Percentiles rank a stretch among this genome's conserved stretches.
These are phyloP conservation scores for Cochliopodium minus DNA, from an alignment of 208 protist species.

Conservation along the genomic window DNA sequence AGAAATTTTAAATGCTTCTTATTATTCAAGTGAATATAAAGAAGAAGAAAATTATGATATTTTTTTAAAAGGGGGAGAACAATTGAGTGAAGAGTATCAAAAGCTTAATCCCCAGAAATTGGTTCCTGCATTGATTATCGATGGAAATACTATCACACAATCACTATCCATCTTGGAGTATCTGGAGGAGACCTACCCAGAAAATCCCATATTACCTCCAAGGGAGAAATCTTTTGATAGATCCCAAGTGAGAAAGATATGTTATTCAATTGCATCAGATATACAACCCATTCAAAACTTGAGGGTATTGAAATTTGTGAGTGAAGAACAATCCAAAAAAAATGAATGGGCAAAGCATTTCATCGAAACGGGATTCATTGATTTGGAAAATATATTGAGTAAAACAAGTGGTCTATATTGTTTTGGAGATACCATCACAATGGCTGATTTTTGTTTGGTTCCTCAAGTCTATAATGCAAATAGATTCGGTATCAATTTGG, in stretches of 20 bases:
- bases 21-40: too few relatives aligned
- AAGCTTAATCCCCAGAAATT: conserved; percentile 15
- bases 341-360: conserved; percentile 28
- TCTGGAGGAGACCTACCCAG: conserved; percentile 36
- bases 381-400: conserved; percentile 10
- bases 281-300: conserved; percentile 64
- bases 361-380: conserved; percentile 35
- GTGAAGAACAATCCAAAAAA: conserved; percentile 4
- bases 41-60: conserved; percentile 6
- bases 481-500: conserved; percentile 43
- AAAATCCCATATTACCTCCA: conserved; percentile 16
- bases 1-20: too few relatives aligned
- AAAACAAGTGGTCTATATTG: conserved; percentile 42
- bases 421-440: conserved; percentile 42
- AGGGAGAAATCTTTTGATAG: conserved; percentile 13
- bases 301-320: conserved; percentile 29
- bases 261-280: conserved; percentile 36
- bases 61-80: conserved; percentile 21
- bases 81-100: conserved; percentile 24
- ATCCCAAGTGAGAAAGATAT: conserved; percentile 26
- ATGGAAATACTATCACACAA: conserved; percentile 22
- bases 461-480: conserved; percentile 58
- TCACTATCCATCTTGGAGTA: conserved; percentile 58
- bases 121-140: conserved; percentile 19
- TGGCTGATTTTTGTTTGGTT: conserved; percentile 46